Conservation (phyloP, 345 rosid genomes). For the Hirschfeldia incana region DNA sequence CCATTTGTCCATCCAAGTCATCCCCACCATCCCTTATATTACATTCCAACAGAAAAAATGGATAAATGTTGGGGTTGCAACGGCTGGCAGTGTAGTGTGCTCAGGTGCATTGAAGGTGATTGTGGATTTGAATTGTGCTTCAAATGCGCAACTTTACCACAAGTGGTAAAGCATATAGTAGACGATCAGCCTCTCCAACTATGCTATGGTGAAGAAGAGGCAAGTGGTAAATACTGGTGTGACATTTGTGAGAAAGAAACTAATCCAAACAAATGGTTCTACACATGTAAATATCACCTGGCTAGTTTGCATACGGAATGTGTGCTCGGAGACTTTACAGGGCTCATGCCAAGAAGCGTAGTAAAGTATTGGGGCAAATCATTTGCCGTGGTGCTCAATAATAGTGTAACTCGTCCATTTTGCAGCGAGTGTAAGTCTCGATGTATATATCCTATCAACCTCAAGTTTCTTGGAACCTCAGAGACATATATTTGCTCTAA, state of each 20-base stretch:
- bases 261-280: not conserved
- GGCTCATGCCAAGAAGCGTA: not conserved
- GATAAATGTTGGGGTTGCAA: too few relatives aligned
- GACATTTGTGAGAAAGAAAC: not conserved
- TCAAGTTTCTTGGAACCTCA: not conserved
- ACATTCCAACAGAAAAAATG: too few relatives aligned
- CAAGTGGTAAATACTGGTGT: not conserved
- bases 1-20: too few relatives aligned
- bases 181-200: not conserved
- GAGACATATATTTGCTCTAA: not conserved
- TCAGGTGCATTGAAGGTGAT: not conserved
- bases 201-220: not conserved
- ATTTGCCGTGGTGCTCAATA: not conserved
- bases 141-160: not conserved
- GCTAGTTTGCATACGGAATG: not conserved
- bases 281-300: not conserved
- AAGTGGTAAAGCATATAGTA: not conserved
- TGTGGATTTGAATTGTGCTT: not conserved
- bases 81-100: not conserved
- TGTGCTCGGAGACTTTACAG: not conserved
- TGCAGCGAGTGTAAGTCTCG: not conserved
- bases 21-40: too few relatives aligned
- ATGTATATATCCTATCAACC: not conserved
- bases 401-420: not conserved
- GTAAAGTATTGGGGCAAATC: too few relatives aligned